These are phyloP conservation scores for Chaetomium olivaceum DNA, from an alignment of 2,329 filamentous ascomycete species.

Conservation along the genomic window DNA sequence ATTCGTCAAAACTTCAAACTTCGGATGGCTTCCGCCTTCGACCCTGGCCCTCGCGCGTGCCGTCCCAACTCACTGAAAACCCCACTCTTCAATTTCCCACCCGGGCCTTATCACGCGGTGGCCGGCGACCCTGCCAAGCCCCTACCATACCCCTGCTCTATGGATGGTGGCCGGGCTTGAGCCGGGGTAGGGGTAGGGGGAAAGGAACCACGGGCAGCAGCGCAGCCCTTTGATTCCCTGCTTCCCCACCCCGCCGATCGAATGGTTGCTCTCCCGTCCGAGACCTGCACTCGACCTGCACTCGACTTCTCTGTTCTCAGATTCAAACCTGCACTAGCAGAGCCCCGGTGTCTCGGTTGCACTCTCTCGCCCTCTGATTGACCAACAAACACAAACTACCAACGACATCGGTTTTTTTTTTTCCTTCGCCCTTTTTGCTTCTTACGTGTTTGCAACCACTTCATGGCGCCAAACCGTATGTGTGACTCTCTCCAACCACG, in stretches of 20 bases:
- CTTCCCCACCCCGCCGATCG: conserved; percentile 15
- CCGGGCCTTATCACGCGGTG: conserved; percentile 6
- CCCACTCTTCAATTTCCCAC: conserved; percentile 25
- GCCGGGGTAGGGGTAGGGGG: not conserved
- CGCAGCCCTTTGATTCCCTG: not conserved
- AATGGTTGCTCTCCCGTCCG: conserved; percentile 13
- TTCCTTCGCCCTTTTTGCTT: not conserved
- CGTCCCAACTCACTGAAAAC: conserved; percentile 12
- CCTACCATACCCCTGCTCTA: conserved; percentile 5
- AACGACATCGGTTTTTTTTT: not conserved
- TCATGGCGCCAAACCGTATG: not conserved
- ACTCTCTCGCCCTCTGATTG: conserved; percentile 5
- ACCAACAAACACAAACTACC: conserved; percentile 2
- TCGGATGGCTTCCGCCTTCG: not conserved
- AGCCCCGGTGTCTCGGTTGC: conserved; percentile 2
- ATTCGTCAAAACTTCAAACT: not conserved
- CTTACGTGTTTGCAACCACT: conserved; percentile 21
- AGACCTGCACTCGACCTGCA: no score
- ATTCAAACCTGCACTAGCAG: conserved; percentile 6
- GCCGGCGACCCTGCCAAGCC: not conserved
- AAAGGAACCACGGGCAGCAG: no score
- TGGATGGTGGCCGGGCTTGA: conserved; percentile 1
- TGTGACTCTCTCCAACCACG: conserved; percentile 13
- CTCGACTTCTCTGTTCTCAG: conserved; percentile 4
- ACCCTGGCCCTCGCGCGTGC: not conserved